Evolutionary conservation across 352 stramenopile species (phyloP).

Genomic region (Pythium diclinum): DNA sequence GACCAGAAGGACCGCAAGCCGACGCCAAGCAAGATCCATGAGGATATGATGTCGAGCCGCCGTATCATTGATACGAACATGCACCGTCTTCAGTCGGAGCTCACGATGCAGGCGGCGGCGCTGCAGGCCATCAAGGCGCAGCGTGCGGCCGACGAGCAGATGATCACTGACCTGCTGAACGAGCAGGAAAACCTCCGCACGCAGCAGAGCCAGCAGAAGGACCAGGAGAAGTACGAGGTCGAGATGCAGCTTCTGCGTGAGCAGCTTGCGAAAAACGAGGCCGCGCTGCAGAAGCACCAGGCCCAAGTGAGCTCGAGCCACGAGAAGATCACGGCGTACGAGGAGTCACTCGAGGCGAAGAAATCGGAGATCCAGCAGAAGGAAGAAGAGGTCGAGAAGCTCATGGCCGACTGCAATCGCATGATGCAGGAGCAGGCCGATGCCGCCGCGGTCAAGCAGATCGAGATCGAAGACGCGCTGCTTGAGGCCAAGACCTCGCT

Average conservation of each 20-base stretch:
- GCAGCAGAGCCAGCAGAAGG: slow-evolving; percentile 46
- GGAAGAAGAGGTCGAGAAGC: slow-evolving; percentile 74
- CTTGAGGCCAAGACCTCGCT: slow-evolving; percentile 83
- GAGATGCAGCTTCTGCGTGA: slow-evolving; percentile 70
- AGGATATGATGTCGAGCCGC: slow-evolving; percentile 84
- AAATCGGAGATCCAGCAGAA: slow-evolving; percentile 65
- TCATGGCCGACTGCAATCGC: slow-evolving; percentile 83
- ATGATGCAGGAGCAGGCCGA: slow-evolving; percentile 86
- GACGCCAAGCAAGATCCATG: slow-evolving; percentile 54
- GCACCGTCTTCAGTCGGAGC: slow-evolving; percentile 63
- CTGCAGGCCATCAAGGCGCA: slow-evolving; percentile 69
- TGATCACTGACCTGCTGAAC: slow-evolving; percentile 82
- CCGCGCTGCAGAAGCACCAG: slow-evolving; percentile 62
- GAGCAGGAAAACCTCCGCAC: slow-evolving; percentile 74
- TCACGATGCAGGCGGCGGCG: slow-evolving; percentile 50
- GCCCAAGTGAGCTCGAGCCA: slow-evolving; percentile 65
- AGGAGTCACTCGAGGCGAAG: slow-evolving; percentile 60
- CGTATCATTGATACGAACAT: slow-evolving; percentile 84
- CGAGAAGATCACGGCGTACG: slow-evolving; percentile 64
- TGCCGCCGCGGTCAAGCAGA: slow-evolving; percentile 67
- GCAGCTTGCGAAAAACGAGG: slow-evolving; percentile 70
- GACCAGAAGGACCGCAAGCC: slow-evolving; percentile 41
- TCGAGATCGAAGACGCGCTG: slow-evolving; percentile 82
- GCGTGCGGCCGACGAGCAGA: slow-evolving; percentile 68
- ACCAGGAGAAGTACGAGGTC: slow-evolving; percentile 50